Conservation (phyloP, 352 stramenopile species). For the Pythium rhizo-oryzae region DNA sequence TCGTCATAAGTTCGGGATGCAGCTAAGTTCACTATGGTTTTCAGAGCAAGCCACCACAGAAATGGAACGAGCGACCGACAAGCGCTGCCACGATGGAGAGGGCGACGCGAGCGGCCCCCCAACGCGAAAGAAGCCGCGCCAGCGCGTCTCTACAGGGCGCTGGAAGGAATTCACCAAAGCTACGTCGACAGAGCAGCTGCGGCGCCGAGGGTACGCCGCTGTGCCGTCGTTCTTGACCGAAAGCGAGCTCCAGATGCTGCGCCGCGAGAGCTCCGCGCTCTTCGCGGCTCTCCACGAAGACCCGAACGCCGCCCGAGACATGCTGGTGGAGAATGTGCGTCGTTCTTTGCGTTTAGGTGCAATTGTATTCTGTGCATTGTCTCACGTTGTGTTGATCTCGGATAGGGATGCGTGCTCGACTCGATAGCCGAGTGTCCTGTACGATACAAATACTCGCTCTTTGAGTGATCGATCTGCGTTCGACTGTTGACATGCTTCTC, state of each 20-base stretch:
- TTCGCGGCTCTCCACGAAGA: conserved; percentile 17
- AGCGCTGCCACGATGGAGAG: not conserved
- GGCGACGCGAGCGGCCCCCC: not conserved
- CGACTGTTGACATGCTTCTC: not conserved
- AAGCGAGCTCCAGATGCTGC: conserved; percentile 43
- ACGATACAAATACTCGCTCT: not conserved
- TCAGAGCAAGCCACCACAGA: not conserved
- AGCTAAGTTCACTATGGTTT: not conserved
- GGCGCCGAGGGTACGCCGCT: conserved; percentile 31
- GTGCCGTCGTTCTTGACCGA: conserved; percentile 39
- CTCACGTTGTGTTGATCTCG: not conserved
- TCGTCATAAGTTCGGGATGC: not conserved
- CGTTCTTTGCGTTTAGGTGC: not conserved
- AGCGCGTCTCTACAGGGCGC: not conserved
- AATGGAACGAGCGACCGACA: not conserved
- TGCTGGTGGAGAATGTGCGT: conserved; percentile 33
- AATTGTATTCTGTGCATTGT: not conserved
- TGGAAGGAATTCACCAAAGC: not conserved
- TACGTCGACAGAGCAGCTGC: conserved; percentile 3
- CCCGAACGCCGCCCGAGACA: conserved; percentile 20
- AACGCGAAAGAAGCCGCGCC: not conserved
- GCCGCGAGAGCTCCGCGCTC: conserved; percentile 40
- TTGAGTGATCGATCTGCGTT: not conserved
- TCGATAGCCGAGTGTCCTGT: conserved; percentile 60
- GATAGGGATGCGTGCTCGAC: conserved; percentile 60